Evolutionary conservation across 495 filamentous ascomycete species (phyloP).

Genomic region (Xylaria scruposa): DNA sequence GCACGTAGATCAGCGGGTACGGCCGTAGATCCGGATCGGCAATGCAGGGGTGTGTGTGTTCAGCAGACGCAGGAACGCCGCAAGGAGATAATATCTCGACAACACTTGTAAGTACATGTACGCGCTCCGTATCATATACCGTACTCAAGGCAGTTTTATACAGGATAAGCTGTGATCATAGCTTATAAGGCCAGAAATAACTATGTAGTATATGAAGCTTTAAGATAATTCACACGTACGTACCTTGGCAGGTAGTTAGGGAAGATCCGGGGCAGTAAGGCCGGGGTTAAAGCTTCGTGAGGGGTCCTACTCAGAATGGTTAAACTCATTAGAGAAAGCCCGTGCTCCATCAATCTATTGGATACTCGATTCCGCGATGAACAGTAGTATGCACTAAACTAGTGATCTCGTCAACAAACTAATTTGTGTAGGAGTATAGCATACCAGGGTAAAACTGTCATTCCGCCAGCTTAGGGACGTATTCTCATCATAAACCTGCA

Average conservation of each 20-base stretch:
- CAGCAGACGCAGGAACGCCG: neutral
- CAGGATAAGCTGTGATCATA: neutral
- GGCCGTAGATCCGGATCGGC: constrained; percentile 8
- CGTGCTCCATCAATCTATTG: neutral
- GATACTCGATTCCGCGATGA: neutral
- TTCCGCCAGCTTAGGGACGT: no score
- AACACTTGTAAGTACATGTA: neutral
- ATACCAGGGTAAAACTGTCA: neutral
- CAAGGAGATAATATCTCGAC: neutral
- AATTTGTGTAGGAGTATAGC: neutral
- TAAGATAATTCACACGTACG: neutral
- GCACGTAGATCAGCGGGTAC: constrained; percentile 10
- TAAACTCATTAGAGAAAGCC: neutral
- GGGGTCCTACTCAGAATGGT: neutral
- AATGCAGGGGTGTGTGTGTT: neutral
- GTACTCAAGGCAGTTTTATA: no score
- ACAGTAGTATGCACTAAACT: neutral
- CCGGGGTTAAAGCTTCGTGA: neutral
- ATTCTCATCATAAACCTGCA: neutral
- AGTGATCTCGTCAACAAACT: neutral
- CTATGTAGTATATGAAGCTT: neutral
- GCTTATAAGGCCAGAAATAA: neutral
- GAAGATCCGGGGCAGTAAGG: neutral
- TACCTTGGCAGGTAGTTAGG: neutral
- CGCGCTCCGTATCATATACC: no score